These are phyloP conservation scores for Syncephalis fuscata DNA, from an alignment of 371 early-diverging fungal genomes.

Conservation along the genomic window DNA sequence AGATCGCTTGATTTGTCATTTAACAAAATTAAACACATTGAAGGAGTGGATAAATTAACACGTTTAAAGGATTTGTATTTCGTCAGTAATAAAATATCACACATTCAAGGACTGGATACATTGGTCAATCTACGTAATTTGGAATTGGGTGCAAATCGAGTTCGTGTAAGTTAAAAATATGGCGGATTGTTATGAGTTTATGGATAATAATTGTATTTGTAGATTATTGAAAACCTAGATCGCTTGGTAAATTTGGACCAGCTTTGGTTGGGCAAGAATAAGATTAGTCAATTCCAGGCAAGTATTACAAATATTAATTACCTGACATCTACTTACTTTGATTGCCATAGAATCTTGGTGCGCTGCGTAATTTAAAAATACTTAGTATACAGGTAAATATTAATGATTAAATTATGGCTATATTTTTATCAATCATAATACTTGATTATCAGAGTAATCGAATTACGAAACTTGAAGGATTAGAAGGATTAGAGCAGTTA, in stretches of 20 bases:
- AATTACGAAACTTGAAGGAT: constrained; percentile 49
- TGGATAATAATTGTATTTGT: background rate
- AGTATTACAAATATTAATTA: background rate
- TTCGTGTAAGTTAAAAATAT: constrained; percentile 35
- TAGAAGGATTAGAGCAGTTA: constrained; percentile 44
- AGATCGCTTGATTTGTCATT: constrained; percentile 82
- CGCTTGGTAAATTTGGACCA: constrained; percentile 57
- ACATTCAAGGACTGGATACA: constrained; percentile 50
- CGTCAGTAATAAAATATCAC: constrained; percentile 68
- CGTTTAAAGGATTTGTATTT: constrained; percentile 52
- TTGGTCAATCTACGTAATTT: constrained; percentile 55
- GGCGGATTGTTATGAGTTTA: background rate
- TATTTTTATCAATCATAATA: background rate
- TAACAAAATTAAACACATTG: constrained; percentile 68
- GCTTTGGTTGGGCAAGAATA: constrained; percentile 95
- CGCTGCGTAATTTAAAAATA: constrained; percentile 40
- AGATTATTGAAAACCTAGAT: constrained; percentile 72
- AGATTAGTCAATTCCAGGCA: constrained; percentile 69
- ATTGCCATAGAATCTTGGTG: constrained; percentile 14
- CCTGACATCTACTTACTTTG: background rate
- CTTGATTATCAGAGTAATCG: constrained; percentile 42
- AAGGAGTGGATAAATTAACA: constrained; percentile 30
- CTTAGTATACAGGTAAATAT: constrained; percentile 62
- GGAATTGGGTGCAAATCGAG: constrained; percentile 90
- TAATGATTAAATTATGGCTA: background rate